These are phyloP conservation scores for Calocera cornea DNA, from an alignment of 768 basidiomycete genomes.

Conservation along the genomic window DNA sequence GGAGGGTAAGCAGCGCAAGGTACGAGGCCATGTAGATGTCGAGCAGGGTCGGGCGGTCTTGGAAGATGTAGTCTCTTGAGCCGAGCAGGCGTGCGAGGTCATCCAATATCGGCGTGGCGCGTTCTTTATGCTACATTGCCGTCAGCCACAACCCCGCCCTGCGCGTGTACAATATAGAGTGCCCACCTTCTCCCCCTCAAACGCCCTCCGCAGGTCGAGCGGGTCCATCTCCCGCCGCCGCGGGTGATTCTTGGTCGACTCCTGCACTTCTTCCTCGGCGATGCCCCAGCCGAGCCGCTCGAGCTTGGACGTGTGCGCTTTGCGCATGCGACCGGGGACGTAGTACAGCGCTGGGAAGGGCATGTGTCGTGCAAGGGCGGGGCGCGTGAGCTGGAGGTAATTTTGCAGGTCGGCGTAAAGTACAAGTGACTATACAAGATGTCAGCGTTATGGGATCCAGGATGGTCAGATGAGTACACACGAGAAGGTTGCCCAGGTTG, in stretches of 20 bases:
- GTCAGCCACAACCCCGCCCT: slow-evolving; percentile 30
- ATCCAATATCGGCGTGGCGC: background rate
- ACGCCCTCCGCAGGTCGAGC: slow-evolving; percentile 25
- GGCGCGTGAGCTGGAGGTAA: slow-evolving; percentile 44
- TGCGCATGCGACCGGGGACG: slow-evolving; percentile 49
- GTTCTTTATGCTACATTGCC: background rate
- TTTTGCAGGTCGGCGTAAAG: slow-evolving; percentile 51
- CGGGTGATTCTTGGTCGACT: slow-evolving; percentile 30
- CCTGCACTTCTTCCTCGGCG: slow-evolving; percentile 28
- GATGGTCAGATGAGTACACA: slow-evolving; percentile 27
- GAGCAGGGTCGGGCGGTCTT: background rate
- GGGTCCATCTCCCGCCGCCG: slow-evolving; percentile 20
- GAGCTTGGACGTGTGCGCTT: slow-evolving; percentile 41
- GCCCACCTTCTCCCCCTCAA: slow-evolving; percentile 53
- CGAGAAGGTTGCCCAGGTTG: slow-evolving; percentile 55
- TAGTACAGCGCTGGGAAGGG: slow-evolving; percentile 62
- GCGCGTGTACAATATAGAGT: slow-evolving; percentile 33
- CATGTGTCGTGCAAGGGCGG: slow-evolving; percentile 42
- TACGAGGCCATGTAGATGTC: background rate
- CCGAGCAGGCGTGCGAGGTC: background rate
- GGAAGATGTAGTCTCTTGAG: slow-evolving; percentile 2
- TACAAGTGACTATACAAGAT: slow-evolving; percentile 39
- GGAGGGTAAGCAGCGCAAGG: background rate
- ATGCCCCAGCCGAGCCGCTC: slow-evolving; percentile 50
- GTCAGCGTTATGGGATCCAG: slow-evolving; percentile 8